Evolutionary conservation across 352 stramenopile species (phyloP).

Genomic region (Pythium dissimile): DNA sequence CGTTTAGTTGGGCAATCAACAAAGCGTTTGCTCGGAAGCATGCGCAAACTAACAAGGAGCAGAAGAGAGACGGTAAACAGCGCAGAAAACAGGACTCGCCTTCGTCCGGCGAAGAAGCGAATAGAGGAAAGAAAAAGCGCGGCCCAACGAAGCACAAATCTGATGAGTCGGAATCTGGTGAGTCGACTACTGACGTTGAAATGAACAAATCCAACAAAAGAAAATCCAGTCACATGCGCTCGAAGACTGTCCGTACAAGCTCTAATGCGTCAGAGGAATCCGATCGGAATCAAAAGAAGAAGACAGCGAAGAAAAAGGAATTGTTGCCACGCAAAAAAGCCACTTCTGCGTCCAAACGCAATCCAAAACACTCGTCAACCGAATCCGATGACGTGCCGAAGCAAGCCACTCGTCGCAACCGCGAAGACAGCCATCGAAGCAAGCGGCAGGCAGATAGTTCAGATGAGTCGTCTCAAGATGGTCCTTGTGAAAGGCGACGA

Average conservation of each 20-base stretch:
- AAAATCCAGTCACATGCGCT: not conserved
- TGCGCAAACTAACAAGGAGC: slow-evolving; percentile 10
- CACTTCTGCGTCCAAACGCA: no score
- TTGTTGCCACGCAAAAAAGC: no score
- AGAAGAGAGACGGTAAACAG: slow-evolving; percentile 1
- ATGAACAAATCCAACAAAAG: not conserved
- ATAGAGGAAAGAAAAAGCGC: not conserved
- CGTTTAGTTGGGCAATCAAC: slow-evolving; percentile 66
- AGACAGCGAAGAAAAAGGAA: not conserved
- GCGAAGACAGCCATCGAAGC: not conserved
- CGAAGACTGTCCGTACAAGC: no score
- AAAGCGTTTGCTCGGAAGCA: slow-evolving; percentile 70
- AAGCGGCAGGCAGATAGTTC: not conserved
- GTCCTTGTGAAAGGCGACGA: no score
- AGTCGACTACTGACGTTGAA: not conserved
- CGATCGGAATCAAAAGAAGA: slow-evolving; percentile 1
- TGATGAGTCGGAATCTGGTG: no score
- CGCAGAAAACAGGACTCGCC: not conserved
- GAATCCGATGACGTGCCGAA: not conserved
- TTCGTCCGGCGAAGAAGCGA: slow-evolving; percentile 12
- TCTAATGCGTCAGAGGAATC: not conserved
- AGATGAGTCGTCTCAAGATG: no score
- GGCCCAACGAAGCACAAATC: not conserved
- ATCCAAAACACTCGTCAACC: not conserved
- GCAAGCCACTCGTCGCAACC: not conserved